These are phyloP conservation scores for Coccomyxa sp. DNA, from an alignment of 139 green algal genomes.

Conservation along the genomic window DNA sequence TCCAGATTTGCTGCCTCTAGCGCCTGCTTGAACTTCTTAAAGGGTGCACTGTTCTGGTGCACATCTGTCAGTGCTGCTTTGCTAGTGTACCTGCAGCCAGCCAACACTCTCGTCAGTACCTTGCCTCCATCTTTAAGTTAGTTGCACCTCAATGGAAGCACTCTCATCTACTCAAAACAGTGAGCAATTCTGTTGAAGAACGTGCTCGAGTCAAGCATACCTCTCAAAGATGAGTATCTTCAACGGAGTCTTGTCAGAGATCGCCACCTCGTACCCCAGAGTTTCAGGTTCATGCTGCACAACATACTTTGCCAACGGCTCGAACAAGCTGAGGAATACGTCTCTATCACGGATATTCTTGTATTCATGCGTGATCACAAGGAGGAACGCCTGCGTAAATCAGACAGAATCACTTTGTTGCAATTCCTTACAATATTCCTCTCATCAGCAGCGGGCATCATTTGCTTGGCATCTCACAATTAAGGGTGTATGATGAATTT, in stretches of 20 bases:
- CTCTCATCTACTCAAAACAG: background rate
- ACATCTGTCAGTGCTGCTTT: conserved; percentile 12
- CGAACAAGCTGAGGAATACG: conserved; percentile 10
- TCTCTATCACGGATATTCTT: conserved; percentile 4
- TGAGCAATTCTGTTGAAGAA: background rate
- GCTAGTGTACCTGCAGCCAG: conserved; percentile 14
- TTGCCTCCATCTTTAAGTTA: background rate
- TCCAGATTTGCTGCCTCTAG: conserved; percentile 1
- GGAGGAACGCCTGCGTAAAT: background rate
- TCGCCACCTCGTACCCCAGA: conserved; percentile 19
- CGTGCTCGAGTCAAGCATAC: background rate
- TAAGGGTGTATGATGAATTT: background rate
- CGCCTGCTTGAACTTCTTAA: conserved; percentile 1
- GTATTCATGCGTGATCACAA: conserved; percentile 15
- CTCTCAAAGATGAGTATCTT: conserved; percentile 18
- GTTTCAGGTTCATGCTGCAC: conserved; percentile 16
- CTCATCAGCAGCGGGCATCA: background rate
- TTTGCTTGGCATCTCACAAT: background rate
- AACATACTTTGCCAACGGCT: conserved; percentile 12
- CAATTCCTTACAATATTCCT: background rate
- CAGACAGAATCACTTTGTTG: background rate
- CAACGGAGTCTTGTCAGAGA: conserved; percentile 18
- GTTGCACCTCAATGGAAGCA: background rate
- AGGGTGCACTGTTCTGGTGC: conserved; percentile 3
- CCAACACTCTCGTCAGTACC: background rate